Conservation (phyloP, 495 filamentous ascomycete genomes). For the Pseudoneurospora amorphoporcata region DNA sequence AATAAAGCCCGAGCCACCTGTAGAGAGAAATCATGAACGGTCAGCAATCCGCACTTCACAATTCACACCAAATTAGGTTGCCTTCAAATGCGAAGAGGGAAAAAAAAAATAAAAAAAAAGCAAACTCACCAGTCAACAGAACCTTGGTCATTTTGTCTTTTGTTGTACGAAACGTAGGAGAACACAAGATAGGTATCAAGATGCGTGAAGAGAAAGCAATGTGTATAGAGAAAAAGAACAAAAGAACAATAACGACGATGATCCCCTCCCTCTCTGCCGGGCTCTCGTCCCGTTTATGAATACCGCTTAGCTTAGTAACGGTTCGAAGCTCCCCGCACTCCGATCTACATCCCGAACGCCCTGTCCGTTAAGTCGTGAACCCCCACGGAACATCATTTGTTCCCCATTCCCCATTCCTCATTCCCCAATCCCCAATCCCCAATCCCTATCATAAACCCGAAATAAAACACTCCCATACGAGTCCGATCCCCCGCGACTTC, state of each 20-base stretch:
- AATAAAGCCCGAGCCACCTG: slow-evolving; percentile 42
- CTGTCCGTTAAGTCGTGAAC: background rate
- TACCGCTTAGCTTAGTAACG: background rate
- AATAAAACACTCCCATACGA: background rate
- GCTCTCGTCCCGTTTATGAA: background rate
- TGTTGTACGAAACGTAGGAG: background rate
- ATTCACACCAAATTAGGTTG: background rate
- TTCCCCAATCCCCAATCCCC: background rate
- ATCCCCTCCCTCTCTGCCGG: background rate
- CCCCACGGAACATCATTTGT: background rate
- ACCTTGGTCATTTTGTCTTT: slow-evolving; percentile 43
- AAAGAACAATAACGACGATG: background rate
- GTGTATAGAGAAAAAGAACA: background rate
- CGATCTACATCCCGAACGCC: background rate
- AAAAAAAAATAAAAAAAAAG: background rate
- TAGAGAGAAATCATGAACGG: background rate
- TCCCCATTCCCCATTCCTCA: background rate
- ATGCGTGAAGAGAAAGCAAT: background rate
- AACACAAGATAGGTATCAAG: background rate
- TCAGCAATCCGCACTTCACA: background rate
- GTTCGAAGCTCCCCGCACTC: background rate
- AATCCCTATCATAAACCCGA: background rate
- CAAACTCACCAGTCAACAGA: slow-evolving; percentile 43
- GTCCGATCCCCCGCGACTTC: background rate
- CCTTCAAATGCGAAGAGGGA: background rate